A percentile compares a stretch with the other conserved stretches of the same genome.
phyloP scores from a whole-genome alignment of 2,329 filamentous ascomycete genomes.

The Colletotrichum tropicale region DNA sequence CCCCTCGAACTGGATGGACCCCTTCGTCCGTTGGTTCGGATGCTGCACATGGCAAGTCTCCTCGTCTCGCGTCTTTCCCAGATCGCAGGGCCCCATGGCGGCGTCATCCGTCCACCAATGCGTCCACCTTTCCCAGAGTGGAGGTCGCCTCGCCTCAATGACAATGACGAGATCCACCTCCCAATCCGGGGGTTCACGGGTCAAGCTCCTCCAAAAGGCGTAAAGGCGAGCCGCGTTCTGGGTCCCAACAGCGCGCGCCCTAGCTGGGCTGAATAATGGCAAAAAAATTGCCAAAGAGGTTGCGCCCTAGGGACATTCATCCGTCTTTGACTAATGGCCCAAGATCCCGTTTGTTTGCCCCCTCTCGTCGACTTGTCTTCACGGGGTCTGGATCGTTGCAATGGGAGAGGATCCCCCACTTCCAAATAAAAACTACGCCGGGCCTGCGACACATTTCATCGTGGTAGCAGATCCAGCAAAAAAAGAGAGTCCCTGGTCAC shows the following conservation, averaged over 20 bases:
- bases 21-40: not conserved
- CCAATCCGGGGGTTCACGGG: not conserved
- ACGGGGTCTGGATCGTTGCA: not conserved
- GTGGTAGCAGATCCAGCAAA: not conserved
- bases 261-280: constrained; percentile 14
- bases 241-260: not conserved
- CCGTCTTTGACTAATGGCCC: constrained; percentile 9
- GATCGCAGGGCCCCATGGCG: not conserved
- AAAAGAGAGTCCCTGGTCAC: not conserved
- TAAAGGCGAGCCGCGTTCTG: not conserved
- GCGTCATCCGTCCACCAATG: not conserved
- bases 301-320: not conserved
- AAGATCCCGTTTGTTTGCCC: not conserved
- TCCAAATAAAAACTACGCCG: not conserved
- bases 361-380: not conserved
- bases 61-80: not conserved
- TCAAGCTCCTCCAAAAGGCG: not conserved
- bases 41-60: not conserved
- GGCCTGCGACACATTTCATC: not conserved
- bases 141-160: not conserved
- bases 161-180: not conserved
- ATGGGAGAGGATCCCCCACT: not conserved
- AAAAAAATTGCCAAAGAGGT: not conserved
- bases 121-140: not conserved
- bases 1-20: not conserved